Conservation (phyloP, 352 stramenopile genomes). For the Phytophthora kernoviae region DNA sequence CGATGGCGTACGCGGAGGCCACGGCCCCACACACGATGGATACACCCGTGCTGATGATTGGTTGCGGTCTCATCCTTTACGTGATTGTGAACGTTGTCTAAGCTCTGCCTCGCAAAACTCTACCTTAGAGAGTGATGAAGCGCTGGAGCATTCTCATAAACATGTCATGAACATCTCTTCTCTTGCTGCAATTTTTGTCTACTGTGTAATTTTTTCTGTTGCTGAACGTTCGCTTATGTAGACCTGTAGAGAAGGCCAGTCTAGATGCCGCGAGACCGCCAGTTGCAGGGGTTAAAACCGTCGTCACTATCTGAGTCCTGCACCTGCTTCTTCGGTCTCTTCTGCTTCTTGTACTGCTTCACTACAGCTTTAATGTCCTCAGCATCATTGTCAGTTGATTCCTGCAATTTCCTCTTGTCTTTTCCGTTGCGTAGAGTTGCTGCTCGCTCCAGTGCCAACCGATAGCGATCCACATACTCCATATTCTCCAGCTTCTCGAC, state of each 20-base stretch:
- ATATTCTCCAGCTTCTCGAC: conserved; percentile 70
- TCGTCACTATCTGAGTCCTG: conserved; percentile 28
- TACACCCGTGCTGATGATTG: conserved; percentile 84
- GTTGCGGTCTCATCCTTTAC: conserved; percentile 75
- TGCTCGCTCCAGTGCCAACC: conserved; percentile 50
- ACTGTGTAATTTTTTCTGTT: background rate
- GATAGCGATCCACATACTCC: conserved; percentile 70
- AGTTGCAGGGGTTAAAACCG: conserved; percentile 51
- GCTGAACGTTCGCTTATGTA: background rate
- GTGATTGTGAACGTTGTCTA: conserved; percentile 59
- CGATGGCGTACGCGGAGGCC: conserved; percentile 85
- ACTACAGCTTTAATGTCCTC: conserved; percentile 20
- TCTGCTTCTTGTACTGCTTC: conserved; percentile 36
- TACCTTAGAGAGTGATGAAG: conserved; percentile 17
- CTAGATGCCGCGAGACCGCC: conserved; percentile 48
- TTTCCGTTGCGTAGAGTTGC: conserved; percentile 19
- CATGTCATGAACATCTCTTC: conserved; percentile 14
- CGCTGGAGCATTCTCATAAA: conserved; percentile 15
- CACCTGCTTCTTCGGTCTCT: conserved; percentile 16
- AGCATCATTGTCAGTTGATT: conserved; percentile 6
- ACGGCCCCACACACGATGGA: conserved; percentile 87
- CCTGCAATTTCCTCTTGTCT: conserved; percentile 27
- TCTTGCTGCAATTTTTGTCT: background rate
- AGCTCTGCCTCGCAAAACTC: conserved; percentile 8
- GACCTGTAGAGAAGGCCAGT: background rate